Base-by-base conservation (phyloP, 495 filamentous ascomycete species). In the Endocarpon pusillum region DNA sequence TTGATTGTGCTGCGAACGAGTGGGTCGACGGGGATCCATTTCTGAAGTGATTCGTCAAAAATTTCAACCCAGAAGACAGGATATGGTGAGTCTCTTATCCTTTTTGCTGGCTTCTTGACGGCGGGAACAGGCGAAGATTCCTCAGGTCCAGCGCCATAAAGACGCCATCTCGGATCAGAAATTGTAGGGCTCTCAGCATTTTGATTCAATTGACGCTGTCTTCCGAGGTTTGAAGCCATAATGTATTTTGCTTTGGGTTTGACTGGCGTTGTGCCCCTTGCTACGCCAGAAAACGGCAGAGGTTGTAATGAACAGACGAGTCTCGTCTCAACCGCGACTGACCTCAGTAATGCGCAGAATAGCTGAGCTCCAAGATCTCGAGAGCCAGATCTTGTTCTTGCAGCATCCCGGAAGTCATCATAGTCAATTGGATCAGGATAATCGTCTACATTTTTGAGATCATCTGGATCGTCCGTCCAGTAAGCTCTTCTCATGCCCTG, bases 11-110 rank as follows among this genome's bases (percentile, higher is more conserved):
- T 58, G 2, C 82, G 93, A 20, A 85, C 81, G 3, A 94, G 47
- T 0, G 87, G 78, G 46, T 97, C 91, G 17, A 89, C 67, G 1
- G 83, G 67, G 32, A 92, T 66, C 86, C 86, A 96, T 63, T 84
- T 92, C 48, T 94, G 78, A 20, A 77, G 61, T 10, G 75, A 78
- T 36, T 71, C 59, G 45, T 93, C 81, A 45, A 91, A 82, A 2
- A 80, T 76, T 54, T 97, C 89, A 1, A 94, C 75, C 89, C 89
- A 97, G 49, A 80, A 94, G 3, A 96, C 58, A 0, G 89, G 91
- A 40, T 73, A 80, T 2, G 66, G 50, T 3, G 82, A 87, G 46
- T 75, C 74, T 32, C 46, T 47, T 16, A 62, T 61, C 10, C 36
- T 57, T 16, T 36, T 42, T 36, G 42, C 47, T 11, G 45, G 34